Base-by-base conservation (phyloP, 805 yeast species). In the Teunomyces pallodes region DNA sequence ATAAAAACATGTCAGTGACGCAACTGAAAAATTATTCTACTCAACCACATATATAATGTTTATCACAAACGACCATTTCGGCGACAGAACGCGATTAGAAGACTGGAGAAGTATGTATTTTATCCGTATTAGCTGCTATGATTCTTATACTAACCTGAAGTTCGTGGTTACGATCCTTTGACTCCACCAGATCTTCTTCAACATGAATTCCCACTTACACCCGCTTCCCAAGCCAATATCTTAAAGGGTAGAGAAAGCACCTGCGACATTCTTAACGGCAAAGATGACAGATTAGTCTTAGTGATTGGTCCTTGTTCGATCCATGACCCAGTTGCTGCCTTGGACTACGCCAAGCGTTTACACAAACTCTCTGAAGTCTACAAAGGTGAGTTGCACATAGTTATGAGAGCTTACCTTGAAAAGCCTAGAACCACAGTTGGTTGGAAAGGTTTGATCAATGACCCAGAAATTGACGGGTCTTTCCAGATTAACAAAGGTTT, bases 391-490 rank as follows among this genome's bases (percentile, higher is more conserved):
- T 77, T 94, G 51, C 81, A 84, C 48, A 84, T 94, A 50, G 85
- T 94, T 53, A 94, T 94, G 99, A 84, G 99, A 74, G 98, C 98
- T 3, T 94, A 94, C 75, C 78, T 94, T 62, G 99, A 92, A 69
- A 92, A 92, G 72, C 99, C 99, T 59, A 84, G 99, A 73, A 92
- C 99, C 45, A 92, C 98, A 27, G 98, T 94, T 41, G 99, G 99
- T 51, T 92, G 99, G 99, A 92, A 92, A 74, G 99, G 99, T 58
- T 78, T 92, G 56, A 94, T 92, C 61, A 92, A 92, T 66, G 99
- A 92, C 69, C 99, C 99, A 29, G 96, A 94, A 61, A 86, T 92
- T 59, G 96, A 92, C 68, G 89, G 89, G 51, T 78, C 96, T 45
- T 92, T 88, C 83, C 83, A 90, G 60, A 92, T 92, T 67, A 92